Evolutionary conservation across 1,139 yeast genomes (phyloP).

Genomic region (Geotrichum reessii): DNA sequence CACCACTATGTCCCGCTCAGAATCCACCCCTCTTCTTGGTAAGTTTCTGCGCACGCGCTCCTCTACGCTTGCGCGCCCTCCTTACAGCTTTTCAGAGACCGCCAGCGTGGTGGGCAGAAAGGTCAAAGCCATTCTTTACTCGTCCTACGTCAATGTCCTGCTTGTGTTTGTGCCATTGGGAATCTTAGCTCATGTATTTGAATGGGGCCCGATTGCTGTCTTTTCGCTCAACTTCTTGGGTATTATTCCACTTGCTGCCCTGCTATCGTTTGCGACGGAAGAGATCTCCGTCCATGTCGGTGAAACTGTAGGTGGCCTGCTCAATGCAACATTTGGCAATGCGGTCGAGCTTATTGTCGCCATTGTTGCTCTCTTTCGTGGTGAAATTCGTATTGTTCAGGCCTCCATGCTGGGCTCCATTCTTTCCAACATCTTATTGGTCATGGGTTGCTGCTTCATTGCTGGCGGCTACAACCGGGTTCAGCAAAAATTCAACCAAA

Average conservation of each 20-base stretch:
- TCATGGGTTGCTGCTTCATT: conserved; percentile 86
- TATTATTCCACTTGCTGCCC: conserved; percentile 85
- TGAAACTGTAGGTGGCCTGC: conserved; percentile 79
- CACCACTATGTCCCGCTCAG: conserved; percentile 1
- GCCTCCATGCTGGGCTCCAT: conserved; percentile 96
- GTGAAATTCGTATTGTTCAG: conserved; percentile 85
- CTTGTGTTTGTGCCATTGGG: conserved; percentile 84
- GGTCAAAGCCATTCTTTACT: conserved; percentile 1
- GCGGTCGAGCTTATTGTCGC: conserved; percentile 92
- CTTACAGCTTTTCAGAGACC: not conserved
- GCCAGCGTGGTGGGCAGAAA: conserved; percentile 5
- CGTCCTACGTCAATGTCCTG: conserved; percentile 60
- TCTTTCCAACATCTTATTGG: conserved; percentile 76
- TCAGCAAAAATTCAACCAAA: conserved; percentile 86
- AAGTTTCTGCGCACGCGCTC: conserved; percentile 4
- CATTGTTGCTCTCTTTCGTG: conserved; percentile 74
- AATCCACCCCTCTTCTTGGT: conserved; percentile 3
- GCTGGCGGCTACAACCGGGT: conserved; percentile 89
- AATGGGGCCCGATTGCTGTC: conserved; percentile 52
- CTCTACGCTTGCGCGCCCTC: conserved; percentile 7
- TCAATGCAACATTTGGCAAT: conserved; percentile 95
- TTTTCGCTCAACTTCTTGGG: conserved; percentile 81
- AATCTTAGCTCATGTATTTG: conserved; percentile 58
- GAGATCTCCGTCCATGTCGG: conserved; percentile 72
- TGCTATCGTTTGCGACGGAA: conserved; percentile 87